These are phyloP conservation scores for Trypanosoma conorhini DNA, from an alignment of 208 protist species.

Conservation along the genomic window DNA sequence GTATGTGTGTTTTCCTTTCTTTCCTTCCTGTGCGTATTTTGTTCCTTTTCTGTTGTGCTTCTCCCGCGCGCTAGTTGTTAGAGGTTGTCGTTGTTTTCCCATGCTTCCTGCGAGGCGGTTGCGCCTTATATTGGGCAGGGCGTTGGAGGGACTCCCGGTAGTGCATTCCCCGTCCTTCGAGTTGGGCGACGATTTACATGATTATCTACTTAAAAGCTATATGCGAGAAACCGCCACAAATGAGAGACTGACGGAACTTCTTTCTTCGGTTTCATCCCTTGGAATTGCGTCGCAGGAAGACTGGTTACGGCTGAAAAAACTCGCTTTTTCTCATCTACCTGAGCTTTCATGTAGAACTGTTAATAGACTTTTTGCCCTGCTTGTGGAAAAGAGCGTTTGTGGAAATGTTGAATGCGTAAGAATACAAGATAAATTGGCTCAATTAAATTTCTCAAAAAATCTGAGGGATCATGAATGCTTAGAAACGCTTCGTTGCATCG, in stretches of 20 bases:
- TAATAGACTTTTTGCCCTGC: constrained; percentile 19
- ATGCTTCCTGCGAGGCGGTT: constrained; percentile 21
- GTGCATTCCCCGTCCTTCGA: neutral
- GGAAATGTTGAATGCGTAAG: constrained; percentile 27
- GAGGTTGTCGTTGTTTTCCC: neutral
- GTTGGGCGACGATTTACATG: neutral
- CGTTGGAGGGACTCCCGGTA: neutral
- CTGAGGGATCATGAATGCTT: constrained; percentile 24
- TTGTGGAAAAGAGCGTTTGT: constrained; percentile 28
- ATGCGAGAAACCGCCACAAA: constrained; percentile 1
- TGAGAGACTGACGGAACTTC: constrained; percentile 21
- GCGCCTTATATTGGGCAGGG: constrained; percentile 9
- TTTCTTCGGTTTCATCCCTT: constrained; percentile 28
- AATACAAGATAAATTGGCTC: constrained; percentile 22
- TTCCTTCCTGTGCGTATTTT: neutral
- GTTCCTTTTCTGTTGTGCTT: neutral
- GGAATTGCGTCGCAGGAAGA: constrained; percentile 29
- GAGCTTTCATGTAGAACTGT: constrained; percentile 18
- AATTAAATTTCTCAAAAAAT: constrained; percentile 18
- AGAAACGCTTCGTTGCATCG: constrained; percentile 21
- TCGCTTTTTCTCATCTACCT: constrained; percentile 16
- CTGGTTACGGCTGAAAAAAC: constrained; percentile 31
- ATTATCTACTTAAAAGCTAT: constrained; percentile 19
- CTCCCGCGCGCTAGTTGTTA: neutral
- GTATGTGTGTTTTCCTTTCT: neutral